phyloP scores from a whole-genome alignment of 495 filamentous ascomycete species.

The Penicillium malachiteum region DNA sequence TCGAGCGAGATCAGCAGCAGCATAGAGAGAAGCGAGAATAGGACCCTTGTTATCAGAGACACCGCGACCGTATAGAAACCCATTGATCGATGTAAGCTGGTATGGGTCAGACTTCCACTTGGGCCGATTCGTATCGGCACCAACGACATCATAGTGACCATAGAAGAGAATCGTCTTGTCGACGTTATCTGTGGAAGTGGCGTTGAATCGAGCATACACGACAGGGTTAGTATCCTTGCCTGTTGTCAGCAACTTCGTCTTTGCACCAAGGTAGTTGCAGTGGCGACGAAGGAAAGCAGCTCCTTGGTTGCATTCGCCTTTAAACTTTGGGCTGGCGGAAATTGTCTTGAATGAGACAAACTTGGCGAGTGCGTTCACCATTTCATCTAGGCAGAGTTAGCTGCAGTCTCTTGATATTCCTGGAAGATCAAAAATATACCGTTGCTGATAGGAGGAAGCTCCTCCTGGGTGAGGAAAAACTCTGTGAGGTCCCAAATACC shows the following conservation, averaged over 20 bases:
- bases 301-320: conserved; percentile 87
- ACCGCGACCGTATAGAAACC: conserved; percentile 95
- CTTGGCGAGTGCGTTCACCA: conserved; percentile 77
- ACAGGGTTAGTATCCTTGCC: conserved; percentile 78
- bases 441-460: conserved; percentile 55
- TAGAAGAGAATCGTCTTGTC: conserved; percentile 93
- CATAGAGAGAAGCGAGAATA: conserved; percentile 87
- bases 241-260: conserved; percentile 79
- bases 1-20: conserved; percentile 80
- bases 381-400: conserved; percentile 56
- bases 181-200: conserved; percentile 51
- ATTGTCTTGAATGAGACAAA: conserved; percentile 90
- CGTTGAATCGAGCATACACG: conserved; percentile 82
- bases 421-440: conserved; percentile 34
- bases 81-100: conserved; percentile 77
- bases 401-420: neutral
- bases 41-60: conserved; percentile 97
- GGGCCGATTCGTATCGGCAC: conserved; percentile 70
- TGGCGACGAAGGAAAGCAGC: conserved; percentile 85
- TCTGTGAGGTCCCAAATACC: conserved; percentile 82
- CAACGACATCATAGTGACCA: conserved; percentile 98
- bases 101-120: conserved; percentile 90
- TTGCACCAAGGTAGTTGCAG: conserved; percentile 86
- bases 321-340: conserved; percentile 77
- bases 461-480: conserved; percentile 42